These are phyloP conservation scores for Exophiala sideris DNA, from an alignment of 2,329 filamentous ascomycete genomes.

Conservation along the genomic window DNA sequence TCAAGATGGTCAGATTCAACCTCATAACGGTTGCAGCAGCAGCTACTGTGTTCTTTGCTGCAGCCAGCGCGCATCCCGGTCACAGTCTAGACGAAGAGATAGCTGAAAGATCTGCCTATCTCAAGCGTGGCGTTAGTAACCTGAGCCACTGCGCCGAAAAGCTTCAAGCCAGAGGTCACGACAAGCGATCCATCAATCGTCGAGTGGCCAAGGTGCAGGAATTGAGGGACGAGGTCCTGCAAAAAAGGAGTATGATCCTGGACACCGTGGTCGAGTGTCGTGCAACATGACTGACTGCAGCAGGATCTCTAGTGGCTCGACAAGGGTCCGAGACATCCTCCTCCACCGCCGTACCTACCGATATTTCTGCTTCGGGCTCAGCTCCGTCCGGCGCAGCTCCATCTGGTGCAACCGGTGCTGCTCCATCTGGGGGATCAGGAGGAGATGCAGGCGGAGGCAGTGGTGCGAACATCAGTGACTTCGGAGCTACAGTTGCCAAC, in stretches of 20 bases:
- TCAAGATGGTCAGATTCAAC: no score
- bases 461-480: not conserved
- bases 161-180: slow-evolving; percentile 48
- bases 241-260: slow-evolving; percentile 9
- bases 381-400: slow-evolving; percentile 31
- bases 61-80: slow-evolving; percentile 44
- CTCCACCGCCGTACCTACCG: slow-evolving; percentile 37
- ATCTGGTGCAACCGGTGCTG: not conserved
- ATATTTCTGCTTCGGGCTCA: slow-evolving; percentile 33
- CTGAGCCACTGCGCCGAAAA: slow-evolving; percentile 48
- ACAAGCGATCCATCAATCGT: slow-evolving; percentile 44
- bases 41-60: no score
- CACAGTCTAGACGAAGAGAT: slow-evolving; percentile 50
- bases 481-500: not conserved
- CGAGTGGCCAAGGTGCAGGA: slow-evolving; percentile 42
- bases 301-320: not conserved
- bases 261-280: not conserved
- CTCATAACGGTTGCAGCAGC: no score
- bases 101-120: slow-evolving; percentile 48
- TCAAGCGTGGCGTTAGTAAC: slow-evolving; percentile 40
- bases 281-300: not conserved
- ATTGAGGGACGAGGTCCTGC: slow-evolving; percentile 39
- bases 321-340: slow-evolving; percentile 13
- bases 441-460: not conserved
- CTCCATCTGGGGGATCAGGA: not conserved